A percentile compares a stretch with the other conserved stretches of the same genome.
Evolutionary conservation across 2,329 filamentous ascomycete genomes (phyloP).

Genomic region (Sporothrix brunneoviolacea): DNA sequence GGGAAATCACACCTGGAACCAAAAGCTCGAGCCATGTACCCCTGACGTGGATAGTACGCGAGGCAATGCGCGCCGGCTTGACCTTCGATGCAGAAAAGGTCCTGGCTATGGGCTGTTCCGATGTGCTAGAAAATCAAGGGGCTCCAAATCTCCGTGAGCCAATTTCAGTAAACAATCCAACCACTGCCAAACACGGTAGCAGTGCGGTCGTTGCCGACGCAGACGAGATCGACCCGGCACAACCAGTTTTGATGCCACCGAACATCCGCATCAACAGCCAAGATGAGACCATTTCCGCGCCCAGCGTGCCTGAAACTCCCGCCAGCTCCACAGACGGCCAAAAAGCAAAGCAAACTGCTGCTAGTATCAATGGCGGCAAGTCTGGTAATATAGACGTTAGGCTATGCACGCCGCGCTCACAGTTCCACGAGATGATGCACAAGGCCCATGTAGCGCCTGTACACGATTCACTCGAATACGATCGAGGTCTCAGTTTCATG

Average conservation of each 20-base stretch:
- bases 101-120: conserved; percentile 56
- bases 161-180: too few species aligned
- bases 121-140: conserved; percentile 28
- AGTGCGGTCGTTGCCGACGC: background rate
- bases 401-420: conserved; percentile 17
- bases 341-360: background rate
- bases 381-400: conserved; percentile 10
- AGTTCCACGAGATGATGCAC: conserved; percentile 54
- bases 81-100: conserved; percentile 64
- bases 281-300: conserved; percentile 18
- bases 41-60: conserved; percentile 59
- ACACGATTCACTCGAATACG: conserved; percentile 65
- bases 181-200: too few species aligned
- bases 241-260: conserved; percentile 16
- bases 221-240: conserved; percentile 1
- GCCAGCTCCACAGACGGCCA: conserved; percentile 12
- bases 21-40: conserved; percentile 61
- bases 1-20: conserved; percentile 49
- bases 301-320: conserved; percentile 14
- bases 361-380: conserved; percentile 4
- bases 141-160: conserved; percentile 1
- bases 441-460: conserved; percentile 49
- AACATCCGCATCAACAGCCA: conserved; percentile 30
- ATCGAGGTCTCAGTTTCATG: conserved; percentile 46
- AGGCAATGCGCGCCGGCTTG: conserved; percentile 57